Evolutionary conservation across 345 rosid genomes (phyloP).

Genomic region (Brassica carinata): DNA sequence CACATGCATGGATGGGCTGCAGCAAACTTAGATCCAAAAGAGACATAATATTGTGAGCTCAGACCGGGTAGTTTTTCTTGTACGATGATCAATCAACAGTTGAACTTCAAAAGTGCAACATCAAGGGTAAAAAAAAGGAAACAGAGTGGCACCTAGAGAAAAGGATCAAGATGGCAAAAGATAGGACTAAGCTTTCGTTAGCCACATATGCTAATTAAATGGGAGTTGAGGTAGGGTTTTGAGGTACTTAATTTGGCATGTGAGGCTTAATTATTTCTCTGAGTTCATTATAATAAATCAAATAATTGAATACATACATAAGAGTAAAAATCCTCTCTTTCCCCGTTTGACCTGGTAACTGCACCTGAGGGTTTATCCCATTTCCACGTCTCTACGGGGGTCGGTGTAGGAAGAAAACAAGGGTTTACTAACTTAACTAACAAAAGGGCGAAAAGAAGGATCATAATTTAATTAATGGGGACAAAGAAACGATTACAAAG

Average conservation of each 20-base stretch:
- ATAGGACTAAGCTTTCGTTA: slow-evolving; percentile 25
- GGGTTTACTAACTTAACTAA: background rate
- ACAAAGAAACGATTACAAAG: background rate
- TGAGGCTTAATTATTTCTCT: slow-evolving; percentile 7
- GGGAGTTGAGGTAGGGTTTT: slow-evolving; percentile 24
- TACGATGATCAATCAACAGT: slow-evolving; percentile 37
- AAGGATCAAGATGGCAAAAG: slow-evolving; percentile 26
- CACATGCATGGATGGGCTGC: slow-evolving; percentile 46
- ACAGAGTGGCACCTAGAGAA: slow-evolving; percentile 39
- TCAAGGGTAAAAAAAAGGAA: background rate
- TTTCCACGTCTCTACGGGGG: background rate
- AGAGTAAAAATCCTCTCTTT: background rate
- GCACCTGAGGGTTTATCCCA: background rate
- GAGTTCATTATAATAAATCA: background rate
- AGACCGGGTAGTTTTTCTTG: too few relatives aligned
- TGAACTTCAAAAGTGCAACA: slow-evolving; percentile 21
- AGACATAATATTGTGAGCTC: too few relatives aligned
- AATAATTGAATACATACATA: background rate
- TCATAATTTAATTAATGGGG: background rate
- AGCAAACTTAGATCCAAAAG: slow-evolving; percentile 15
- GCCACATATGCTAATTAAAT: background rate
- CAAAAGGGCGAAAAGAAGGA: background rate
- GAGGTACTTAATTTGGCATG: slow-evolving; percentile 39
- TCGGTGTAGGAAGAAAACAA: background rate
- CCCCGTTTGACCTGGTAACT: background rate